These are phyloP conservation scores for Camelina sativa DNA, from an alignment of 345 rosid species.

Conservation along the genomic window DNA sequence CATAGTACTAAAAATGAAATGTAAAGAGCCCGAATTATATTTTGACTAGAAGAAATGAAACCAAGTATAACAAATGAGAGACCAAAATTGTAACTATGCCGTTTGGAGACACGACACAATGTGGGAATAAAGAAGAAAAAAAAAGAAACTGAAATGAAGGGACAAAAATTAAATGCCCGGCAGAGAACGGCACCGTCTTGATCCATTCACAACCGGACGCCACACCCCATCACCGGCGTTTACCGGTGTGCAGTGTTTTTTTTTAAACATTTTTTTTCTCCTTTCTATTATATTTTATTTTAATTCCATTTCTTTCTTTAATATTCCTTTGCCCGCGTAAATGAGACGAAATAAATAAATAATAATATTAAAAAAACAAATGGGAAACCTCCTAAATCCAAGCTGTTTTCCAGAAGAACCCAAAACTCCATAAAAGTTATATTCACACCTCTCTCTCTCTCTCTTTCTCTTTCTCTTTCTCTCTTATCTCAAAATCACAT, in stretches of 20 bases:
- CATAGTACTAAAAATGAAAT: background rate
- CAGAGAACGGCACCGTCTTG: constrained; percentile 52
- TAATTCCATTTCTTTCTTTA: background rate
- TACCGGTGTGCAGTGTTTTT: constrained; percentile 55
- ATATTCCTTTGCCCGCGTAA: constrained; percentile 39
- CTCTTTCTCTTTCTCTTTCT: constrained; percentile 24
- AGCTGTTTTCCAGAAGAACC: constrained; percentile 72
- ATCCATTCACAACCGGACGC: constrained; percentile 43
- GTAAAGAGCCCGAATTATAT: background rate
- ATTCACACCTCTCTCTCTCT: constrained; percentile 57
- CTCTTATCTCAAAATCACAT: constrained; percentile 33
- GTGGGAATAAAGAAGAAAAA: constrained; percentile 13
- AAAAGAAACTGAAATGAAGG: constrained; percentile 12
- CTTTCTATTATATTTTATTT: constrained; percentile 14
- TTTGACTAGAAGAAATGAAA: background rate
- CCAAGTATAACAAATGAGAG: background rate
- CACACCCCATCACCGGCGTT: constrained; percentile 52
- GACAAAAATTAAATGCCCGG: constrained; percentile 55
- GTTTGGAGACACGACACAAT: constrained; percentile 37
- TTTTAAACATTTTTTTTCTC: background rate
- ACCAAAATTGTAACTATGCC: constrained; percentile 15
- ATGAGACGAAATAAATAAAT: constrained; percentile 13
- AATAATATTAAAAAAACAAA: constrained; percentile 26
- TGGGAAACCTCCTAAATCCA: constrained; percentile 62
- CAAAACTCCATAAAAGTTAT: constrained; percentile 43